These are phyloP conservation scores for Nematocida ausubeli DNA, from an alignment of 371 early-diverging fungal species.

Conservation along the genomic window DNA sequence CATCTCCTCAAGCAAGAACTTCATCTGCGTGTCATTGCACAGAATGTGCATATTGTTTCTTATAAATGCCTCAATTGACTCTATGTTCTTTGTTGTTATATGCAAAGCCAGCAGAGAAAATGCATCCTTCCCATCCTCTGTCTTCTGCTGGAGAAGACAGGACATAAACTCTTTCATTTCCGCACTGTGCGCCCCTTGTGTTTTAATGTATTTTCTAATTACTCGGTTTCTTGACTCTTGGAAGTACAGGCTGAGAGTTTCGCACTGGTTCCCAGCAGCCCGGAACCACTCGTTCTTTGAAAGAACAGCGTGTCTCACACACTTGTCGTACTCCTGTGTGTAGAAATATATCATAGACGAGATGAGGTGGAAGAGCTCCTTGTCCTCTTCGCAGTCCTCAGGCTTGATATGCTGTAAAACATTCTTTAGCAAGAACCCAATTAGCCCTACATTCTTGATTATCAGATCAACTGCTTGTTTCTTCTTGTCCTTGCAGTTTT, in stretches of 20 bases:
- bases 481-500: slow-evolving; percentile 19
- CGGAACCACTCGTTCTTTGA: slow-evolving; percentile 39
- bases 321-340: slow-evolving; percentile 38
- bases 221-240: slow-evolving; percentile 43
- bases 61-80: slow-evolving; percentile 14
- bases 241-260: slow-evolving; percentile 33
- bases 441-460: slow-evolving; percentile 24
- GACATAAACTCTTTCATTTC: slow-evolving; percentile 29
- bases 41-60: background rate
- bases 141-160: background rate
- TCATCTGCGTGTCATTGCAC: background rate
- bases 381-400: slow-evolving; percentile 1
- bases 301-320: slow-evolving; percentile 14
- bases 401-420: background rate
- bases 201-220: slow-evolving; percentile 47
- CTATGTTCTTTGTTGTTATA: slow-evolving; percentile 20
- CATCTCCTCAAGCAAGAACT: slow-evolving; percentile 29
- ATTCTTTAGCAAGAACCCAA: slow-evolving; percentile 25
- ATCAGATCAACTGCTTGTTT: slow-evolving; percentile 43
- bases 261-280: background rate
- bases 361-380: slow-evolving; percentile 31
- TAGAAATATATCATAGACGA: slow-evolving; percentile 52
- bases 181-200: background rate
- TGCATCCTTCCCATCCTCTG: background rate
- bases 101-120: slow-evolving; percentile 37